phyloP scores from a whole-genome alignment of 208 protist genomes.

The Acanthamoeba royreba region DNA sequence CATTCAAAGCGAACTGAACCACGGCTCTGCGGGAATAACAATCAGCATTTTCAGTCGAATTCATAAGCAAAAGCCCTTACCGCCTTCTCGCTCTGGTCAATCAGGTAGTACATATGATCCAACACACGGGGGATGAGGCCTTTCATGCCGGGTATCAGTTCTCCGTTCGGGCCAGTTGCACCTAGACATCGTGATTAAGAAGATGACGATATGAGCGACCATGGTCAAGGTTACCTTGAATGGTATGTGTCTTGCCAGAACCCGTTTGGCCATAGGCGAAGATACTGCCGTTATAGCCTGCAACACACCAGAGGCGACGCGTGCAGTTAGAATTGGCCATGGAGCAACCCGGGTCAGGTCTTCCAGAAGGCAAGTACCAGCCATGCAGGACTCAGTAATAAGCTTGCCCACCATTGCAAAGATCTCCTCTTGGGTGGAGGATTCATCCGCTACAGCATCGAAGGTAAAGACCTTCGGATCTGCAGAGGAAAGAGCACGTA shows the following conservation, averaged over 20 bases:
- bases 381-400: slow-evolving; percentile 25
- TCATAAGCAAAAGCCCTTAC: too few species aligned
- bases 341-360: too few species aligned
- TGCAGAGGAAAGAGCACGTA: neutral
- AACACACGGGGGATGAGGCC: slow-evolving; percentile 40
- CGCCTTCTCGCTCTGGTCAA: neutral
- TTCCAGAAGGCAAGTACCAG: neutral
- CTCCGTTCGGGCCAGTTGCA: neutral
- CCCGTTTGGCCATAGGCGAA: slow-evolving; percentile 53
- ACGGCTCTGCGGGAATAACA: neutral
- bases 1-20: neutral
- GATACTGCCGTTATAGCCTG: slow-evolving; percentile 44
- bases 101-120: slow-evolving; percentile 36
- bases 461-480: neutral
- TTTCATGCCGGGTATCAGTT: neutral
- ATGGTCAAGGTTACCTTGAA: slow-evolving; percentile 45
- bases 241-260: slow-evolving; percentile 49
- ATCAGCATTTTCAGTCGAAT: slow-evolving; percentile 31
- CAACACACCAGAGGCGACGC: too few species aligned
- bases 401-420: neutral
- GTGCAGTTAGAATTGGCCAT: too few species aligned
- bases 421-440: neutral
- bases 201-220: neutral
- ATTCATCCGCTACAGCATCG: neutral
- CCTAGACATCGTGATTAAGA: neutral